These are phyloP conservation scores for Daedaleopsis nitida DNA, from an alignment of 768 basidiomycete genomes.

Conservation along the genomic window DNA sequence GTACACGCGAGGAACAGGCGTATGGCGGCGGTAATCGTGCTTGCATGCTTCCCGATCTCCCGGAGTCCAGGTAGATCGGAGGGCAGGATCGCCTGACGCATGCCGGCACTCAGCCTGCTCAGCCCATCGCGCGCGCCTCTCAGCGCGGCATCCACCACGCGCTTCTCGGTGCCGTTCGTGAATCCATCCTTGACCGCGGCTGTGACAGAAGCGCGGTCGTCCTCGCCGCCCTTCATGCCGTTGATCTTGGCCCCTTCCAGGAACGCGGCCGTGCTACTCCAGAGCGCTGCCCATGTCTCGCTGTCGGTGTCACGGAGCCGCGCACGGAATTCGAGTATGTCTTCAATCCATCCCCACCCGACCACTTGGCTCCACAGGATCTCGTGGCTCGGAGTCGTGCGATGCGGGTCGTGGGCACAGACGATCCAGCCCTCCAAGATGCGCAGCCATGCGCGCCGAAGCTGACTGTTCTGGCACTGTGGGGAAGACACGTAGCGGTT, in stretches of 20 bases:
- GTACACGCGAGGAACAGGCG: slow-evolving; percentile 69
- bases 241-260: slow-evolving; percentile 79
- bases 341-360: slow-evolving; percentile 76
- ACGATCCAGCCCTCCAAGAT: slow-evolving; percentile 73
- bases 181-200: slow-evolving; percentile 44
- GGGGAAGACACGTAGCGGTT: slow-evolving; percentile 46
- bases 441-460: slow-evolving; percentile 54
- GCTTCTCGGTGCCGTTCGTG: slow-evolving; percentile 31
- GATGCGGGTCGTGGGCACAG: slow-evolving; percentile 90
- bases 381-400: slow-evolving; percentile 83
- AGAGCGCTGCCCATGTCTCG: slow-evolving; percentile 40
- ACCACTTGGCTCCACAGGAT: slow-evolving; percentile 86
- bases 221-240: slow-evolving; percentile 61
- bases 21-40: slow-evolving; percentile 48
- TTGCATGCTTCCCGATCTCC: slow-evolving; percentile 38
- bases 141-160: slow-evolving; percentile 26
- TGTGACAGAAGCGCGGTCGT: slow-evolving; percentile 50
- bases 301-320: slow-evolving; percentile 35
- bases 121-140: slow-evolving; percentile 22
- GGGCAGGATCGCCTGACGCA: slow-evolving; percentile 11
- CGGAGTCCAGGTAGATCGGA: slow-evolving; percentile 22
- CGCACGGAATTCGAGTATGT: slow-evolving; percentile 45
- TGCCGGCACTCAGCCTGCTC: slow-evolving; percentile 10
- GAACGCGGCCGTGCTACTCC: slow-evolving; percentile 66
- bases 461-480: slow-evolving; percentile 34